Evolutionary conservation across 1,284 basidiomycete genomes (phyloP).

Genomic region (Vanrija humicola): DNA sequence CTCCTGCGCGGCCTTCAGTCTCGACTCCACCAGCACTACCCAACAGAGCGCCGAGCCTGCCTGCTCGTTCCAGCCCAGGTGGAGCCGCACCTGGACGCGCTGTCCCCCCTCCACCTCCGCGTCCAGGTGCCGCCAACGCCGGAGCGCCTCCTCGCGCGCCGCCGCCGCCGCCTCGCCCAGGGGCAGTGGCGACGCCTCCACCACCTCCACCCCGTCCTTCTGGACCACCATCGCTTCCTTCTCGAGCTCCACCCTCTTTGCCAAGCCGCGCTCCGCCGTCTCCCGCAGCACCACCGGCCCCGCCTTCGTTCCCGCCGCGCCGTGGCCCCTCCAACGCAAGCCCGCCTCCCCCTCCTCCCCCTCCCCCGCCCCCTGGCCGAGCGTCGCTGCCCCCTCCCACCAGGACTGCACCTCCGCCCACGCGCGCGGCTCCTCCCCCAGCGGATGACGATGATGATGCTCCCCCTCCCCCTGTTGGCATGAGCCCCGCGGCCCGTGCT

Average conservation of each 20-base stretch:
- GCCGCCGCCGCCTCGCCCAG: conserved; percentile 20
- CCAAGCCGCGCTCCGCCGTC: conserved; percentile 29
- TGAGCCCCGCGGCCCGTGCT: conserved; percentile 33
- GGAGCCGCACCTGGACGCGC: conserved; percentile 11
- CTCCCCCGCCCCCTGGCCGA: conserved; percentile 15
- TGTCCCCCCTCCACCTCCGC: conserved; percentile 44
- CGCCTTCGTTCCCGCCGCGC: conserved; percentile 26
- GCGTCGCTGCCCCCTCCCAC: conserved; percentile 19
- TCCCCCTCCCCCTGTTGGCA: conserved; percentile 33
- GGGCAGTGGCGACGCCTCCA: conserved; percentile 13
- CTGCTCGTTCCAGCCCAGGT: not conserved
- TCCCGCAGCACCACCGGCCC: conserved; percentile 11
- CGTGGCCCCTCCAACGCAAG: conserved; percentile 21
- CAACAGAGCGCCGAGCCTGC: no score
- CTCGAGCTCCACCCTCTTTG: conserved; percentile 23
- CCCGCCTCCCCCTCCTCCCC: conserved; percentile 54
- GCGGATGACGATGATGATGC: conserved; percentile 24
- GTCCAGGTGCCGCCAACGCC: conserved; percentile 29
- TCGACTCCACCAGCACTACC: not conserved
- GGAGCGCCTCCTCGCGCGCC: conserved; percentile 33
- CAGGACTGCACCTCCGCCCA: conserved; percentile 22
- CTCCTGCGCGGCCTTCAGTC: conserved; percentile 21
- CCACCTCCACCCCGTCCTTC: conserved; percentile 39
- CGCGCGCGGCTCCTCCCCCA: conserved; percentile 11
- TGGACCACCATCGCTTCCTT: conserved; percentile 40